Evolutionary conservation across 345 rosid genomes (phyloP), one percentile per base, ranked within the genome.

Genomic region (Gossypium longicalyx): DNA sequence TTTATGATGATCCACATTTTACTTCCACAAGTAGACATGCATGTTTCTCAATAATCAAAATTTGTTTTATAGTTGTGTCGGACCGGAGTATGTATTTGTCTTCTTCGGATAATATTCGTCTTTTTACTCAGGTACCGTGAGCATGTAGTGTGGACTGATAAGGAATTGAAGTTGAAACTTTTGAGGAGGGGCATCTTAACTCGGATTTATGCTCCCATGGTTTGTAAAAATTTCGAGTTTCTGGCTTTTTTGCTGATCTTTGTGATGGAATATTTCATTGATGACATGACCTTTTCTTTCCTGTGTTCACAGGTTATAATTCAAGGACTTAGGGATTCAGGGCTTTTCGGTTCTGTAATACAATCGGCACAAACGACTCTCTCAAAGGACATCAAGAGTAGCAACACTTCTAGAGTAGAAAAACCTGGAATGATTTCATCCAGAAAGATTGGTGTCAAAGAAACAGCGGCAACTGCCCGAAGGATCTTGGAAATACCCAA

Each of bases 141-240:
- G 71, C 89, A 74, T 52, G 85, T 95, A 13, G 97, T 95, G 48
- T 95, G 99, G 98, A 79, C 88, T 2, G 97, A 95, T 77, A 75
- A 76, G 72, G 53, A 71, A 2, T 27, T 89, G 81, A 93, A 84
- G 66, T 67, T 90, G 79, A 93, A 91, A 78, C 94, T 93, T 52
- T 19, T 87, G 82, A 87, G 81, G 82, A 91, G 87, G 82, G 98
- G 97, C 75, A 86, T 95, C 74, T 78, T 95, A 75, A 85, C 89
- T 73, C 91, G 90, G 78, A 87, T 95, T 75, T 82, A 91, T 82
- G 86, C 91, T 72, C 99, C 97, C 47, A 90, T 89, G 98, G 99
- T 95, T 66, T 81, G 92, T 84, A 45, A 45, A 49, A 47, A 38
- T 48, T 12, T 74, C 11, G 59, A 9, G 25, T 58, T 59, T 19